Conservation (phyloP, 2,329 filamentous ascomycete genomes). For the Fusarium sp. region DNA sequence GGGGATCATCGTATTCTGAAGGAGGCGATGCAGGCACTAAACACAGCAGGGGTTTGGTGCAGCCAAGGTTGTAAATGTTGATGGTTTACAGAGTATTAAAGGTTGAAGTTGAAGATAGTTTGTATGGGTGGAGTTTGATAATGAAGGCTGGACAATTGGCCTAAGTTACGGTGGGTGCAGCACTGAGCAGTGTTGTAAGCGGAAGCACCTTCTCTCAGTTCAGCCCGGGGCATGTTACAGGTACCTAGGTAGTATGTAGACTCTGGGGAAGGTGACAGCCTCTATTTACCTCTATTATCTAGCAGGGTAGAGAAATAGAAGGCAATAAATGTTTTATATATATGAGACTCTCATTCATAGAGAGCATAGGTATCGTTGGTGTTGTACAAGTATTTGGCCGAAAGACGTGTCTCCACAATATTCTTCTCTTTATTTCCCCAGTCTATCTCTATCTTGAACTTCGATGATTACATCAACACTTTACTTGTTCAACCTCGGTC, state of each 20-base stretch:
- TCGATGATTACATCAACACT: slow-evolving; percentile 19
- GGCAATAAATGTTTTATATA: too few relatives aligned
- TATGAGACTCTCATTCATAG: too few relatives aligned
- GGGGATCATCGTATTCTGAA: slow-evolving; percentile 15
- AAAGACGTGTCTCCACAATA: slow-evolving; percentile 28
- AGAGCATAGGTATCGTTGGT: not conserved
- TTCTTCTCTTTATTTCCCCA: slow-evolving; percentile 10
- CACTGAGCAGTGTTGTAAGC: too few relatives aligned
- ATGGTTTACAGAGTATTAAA: not conserved
- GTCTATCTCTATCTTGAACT: slow-evolving; percentile 6
- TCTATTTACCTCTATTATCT: too few relatives aligned
- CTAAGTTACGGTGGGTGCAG: too few relatives aligned
- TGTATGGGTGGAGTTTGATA: not conserved
- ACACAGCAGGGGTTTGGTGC: not conserved
- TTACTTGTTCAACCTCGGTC: not conserved
- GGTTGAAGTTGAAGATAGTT: not conserved
- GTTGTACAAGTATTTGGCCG: not conserved
- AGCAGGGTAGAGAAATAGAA: too few relatives aligned
- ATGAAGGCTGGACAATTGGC: not conserved
- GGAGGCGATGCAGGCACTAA: not conserved
- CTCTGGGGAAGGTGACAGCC: not conserved
- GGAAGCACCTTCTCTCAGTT: too few relatives aligned
- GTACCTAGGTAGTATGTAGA: not conserved
- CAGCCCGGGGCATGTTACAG: not conserved
- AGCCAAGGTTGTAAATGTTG: not conserved